Evolutionary conservation across 2,329 filamentous ascomycete genomes (phyloP), one percentile per base, ranked within the genome.

Genomic region (Gaeumannomyces tritici): DNA sequence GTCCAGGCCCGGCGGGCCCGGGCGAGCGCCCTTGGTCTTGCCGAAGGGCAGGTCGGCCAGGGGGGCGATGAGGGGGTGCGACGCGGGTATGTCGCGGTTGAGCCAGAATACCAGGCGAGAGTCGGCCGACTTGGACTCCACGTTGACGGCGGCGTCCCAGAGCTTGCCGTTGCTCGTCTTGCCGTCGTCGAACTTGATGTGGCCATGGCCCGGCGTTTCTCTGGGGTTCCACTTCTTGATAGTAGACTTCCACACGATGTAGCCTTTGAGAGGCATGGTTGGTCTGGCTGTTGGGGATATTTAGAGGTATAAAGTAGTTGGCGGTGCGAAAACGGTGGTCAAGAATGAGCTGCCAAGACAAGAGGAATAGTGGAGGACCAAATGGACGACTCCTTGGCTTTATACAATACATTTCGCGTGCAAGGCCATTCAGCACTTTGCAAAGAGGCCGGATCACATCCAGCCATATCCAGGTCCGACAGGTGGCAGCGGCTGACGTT

Each of bases 81-180:
- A 77, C 11, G 60, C 35, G 55, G 61, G 21, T 62, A 81, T 76
- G 61, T 77, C 74, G 62, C 80, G 76, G 24, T 78, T 76, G 58
- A 81, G 71, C 67, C 79, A 79, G 71, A 81, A 83, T 62, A 82
- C 81, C 61, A 83, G 67, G 9, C 67, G 67, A 15, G 66, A 65
- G 60, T 71, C 69, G 12, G 57, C 57, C 51, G 62, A 64, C 21
- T 65, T 42, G 42, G 68, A 70, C 63, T 64, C 64, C 62, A 71
- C 65, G 63, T 71, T 70, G 55, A 71, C 65, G 58, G 68, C 69
- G 24, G 66, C 64, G 47, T 66, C 64, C 55, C 63, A 61, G 15
- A 42, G 35, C 4, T 15, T 42, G 13, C 35, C 35, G 4, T 42
- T 13, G 18, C 28, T 33, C 54, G 54, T 24, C 26, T 55, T 55